Percentiles rank a stretch among this genome's conserved stretches.
Evolutionary conservation across 768 basidiomycete genomes (phyloP).

Genomic region (Hericium coralloides): DNA sequence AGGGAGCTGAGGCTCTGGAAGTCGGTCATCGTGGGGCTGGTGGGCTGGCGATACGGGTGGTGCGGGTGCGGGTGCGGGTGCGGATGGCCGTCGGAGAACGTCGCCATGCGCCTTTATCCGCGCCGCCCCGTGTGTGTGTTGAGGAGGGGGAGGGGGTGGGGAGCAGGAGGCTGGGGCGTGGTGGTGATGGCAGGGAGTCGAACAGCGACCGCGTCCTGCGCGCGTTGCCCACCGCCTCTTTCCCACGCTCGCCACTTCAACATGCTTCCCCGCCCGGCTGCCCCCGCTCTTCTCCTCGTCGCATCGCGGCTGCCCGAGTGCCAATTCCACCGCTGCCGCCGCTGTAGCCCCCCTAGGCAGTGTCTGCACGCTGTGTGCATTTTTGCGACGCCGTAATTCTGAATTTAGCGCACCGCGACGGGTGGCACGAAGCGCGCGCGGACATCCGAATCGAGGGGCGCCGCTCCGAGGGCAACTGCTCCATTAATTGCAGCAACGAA

Average conservation of each 20-base stretch:
- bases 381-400: too few relatives aligned
- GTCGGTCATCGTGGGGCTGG: constrained; percentile 12
- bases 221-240: not conserved
- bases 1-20: constrained; percentile 12
- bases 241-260: constrained; percentile 2
- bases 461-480: too few relatives aligned
- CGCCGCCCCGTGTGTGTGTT: not conserved
- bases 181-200: not conserved
- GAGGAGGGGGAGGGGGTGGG: not conserved
- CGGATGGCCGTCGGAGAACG: constrained; percentile 23
- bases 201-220: not conserved
- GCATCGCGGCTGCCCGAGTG: not conserved
- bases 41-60: not conserved
- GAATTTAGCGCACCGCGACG: too few relatives aligned
- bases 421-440: too few relatives aligned
- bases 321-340: not conserved
- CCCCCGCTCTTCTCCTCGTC: not conserved
- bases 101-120: constrained; percentile 19
- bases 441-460: too few relatives aligned
- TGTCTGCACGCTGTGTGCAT: too few relatives aligned
- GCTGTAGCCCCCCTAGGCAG: too few relatives aligned
- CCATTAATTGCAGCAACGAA: too few relatives aligned
- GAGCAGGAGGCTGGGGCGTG: not conserved
- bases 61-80: not conserved
- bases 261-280: not conserved